phyloP scores from a whole-genome alignment of 805 yeast genomes.

The Candida sakaeoensis region DNA sequence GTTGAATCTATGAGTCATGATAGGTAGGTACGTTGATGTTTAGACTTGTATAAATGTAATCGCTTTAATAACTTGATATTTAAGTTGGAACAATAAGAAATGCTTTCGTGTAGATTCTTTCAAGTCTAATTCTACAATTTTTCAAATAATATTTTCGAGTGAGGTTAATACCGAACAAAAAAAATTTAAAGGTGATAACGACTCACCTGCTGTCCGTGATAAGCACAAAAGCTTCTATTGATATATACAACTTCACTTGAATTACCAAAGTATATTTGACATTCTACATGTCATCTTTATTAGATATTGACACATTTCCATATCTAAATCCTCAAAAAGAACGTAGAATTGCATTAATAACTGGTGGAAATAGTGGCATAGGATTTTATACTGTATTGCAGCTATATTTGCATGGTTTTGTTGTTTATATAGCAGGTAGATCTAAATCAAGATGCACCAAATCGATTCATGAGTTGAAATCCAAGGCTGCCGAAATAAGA shows the following conservation, averaged over 20 bases:
- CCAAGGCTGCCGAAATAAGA: conserved; percentile 44
- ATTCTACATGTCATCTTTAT: conserved; percentile 5
- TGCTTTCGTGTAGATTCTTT: too few relatives aligned
- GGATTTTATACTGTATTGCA: conserved; percentile 77
- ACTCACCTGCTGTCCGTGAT: neutral
- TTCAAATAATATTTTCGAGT: too few relatives aligned
- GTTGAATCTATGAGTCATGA: neutral
- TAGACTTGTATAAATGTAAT: neutral
- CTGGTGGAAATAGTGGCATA: conserved; percentile 81
- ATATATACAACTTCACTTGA: too few relatives aligned
- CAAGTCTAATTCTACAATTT: too few relatives aligned
- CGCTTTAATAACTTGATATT: too few relatives aligned
- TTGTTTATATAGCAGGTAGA: conserved; percentile 73
- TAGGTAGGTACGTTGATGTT: too few relatives aligned
- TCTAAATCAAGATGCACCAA: conserved; percentile 50
- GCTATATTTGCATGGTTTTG: conserved; percentile 73
- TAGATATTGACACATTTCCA: conserved; percentile 44
- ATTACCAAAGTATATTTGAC: neutral
- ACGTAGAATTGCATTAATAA: conserved; percentile 64
- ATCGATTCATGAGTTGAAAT: conserved; percentile 52
- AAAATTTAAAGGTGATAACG: neutral
- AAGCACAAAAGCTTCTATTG: too few relatives aligned
- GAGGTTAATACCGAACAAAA: too few relatives aligned
- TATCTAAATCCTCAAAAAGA: conserved; percentile 53
- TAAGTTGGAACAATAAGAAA: too few relatives aligned